phyloP scores from a whole-genome alignment of 192 early-diverging fungal genomes.

The Podila horticola region DNA sequence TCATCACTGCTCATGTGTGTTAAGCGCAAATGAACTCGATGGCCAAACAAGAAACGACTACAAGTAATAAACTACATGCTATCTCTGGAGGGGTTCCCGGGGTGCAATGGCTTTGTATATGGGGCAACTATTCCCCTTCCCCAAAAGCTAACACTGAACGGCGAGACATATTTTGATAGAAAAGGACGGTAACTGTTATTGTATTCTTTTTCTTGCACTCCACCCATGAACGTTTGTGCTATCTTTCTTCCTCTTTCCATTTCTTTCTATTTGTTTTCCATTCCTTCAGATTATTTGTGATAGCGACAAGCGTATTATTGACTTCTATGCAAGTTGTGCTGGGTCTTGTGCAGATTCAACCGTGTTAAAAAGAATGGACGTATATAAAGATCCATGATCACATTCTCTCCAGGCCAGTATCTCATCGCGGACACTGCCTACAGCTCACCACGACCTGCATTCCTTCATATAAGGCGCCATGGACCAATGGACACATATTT shows the following conservation, averaged over 20 bases:
- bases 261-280: background rate
- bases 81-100: background rate
- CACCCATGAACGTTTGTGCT: background rate
- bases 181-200: background rate
- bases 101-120: background rate
- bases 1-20: background rate
- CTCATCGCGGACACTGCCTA: conserved; percentile 4
- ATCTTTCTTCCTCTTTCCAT: background rate
- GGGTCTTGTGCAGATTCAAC: conserved; percentile 4
- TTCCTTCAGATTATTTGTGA: background rate
- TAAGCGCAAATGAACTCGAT: background rate
- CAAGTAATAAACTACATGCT: background rate
- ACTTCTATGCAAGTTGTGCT: background rate
- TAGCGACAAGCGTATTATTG: background rate
- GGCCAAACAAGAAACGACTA: background rate
- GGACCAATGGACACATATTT: background rate
- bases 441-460: background rate
- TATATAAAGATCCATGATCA: background rate
- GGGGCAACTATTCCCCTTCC: conserved; percentile 4
- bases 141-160: conserved; percentile 1
- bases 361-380: background rate
- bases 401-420: conserved; percentile 7
- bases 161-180: background rate
- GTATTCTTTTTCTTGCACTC: background rate
- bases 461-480: conserved; percentile 1